These are phyloP conservation scores for Ephemerocybe angulata DNA, from an alignment of 768 basidiomycete species.

Conservation along the genomic window DNA sequence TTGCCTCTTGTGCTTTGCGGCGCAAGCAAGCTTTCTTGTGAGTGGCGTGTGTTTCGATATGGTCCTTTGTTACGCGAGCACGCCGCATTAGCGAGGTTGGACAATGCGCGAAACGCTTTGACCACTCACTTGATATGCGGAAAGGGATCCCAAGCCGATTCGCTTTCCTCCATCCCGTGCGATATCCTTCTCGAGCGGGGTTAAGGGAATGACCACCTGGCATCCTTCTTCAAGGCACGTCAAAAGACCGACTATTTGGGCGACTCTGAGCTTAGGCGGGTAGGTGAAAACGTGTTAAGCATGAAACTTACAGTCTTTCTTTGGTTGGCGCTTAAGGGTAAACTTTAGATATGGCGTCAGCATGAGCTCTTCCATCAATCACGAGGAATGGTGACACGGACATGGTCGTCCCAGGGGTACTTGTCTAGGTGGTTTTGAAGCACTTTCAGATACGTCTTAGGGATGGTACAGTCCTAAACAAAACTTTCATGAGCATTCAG, in stretches of 20 bases:
- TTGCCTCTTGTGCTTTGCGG: slow-evolving; percentile 4
- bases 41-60: slow-evolving; percentile 26
- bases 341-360: slow-evolving; percentile 26
- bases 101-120: background rate
- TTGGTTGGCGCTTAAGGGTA: slow-evolving; percentile 32
- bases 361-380: background rate
- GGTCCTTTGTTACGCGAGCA: slow-evolving; percentile 18
- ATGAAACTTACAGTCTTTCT: slow-evolving; percentile 34
- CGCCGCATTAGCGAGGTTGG: background rate
- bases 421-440: slow-evolving; percentile 29
- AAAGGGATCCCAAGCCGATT: slow-evolving; percentile 45
- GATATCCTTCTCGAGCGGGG: slow-evolving; percentile 20
- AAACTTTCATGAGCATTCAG: background rate
- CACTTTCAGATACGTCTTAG: slow-evolving; percentile 32
- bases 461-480: slow-evolving; percentile 18
- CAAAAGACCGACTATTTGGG: slow-evolving; percentile 35
- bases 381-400: slow-evolving; percentile 17
- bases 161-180: slow-evolving; percentile 41
- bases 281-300: slow-evolving; percentile 8
- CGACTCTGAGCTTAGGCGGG: slow-evolving; percentile 5
- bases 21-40: slow-evolving; percentile 14
- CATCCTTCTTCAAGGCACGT: slow-evolving; percentile 50
- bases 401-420: slow-evolving; percentile 32
- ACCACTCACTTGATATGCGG: slow-evolving; percentile 42
- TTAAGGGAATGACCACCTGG: slow-evolving; percentile 31